These are phyloP conservation scores for Fusarium sp. DNA, from an alignment of 2,329 filamentous ascomycete genomes.

Conservation along the genomic window DNA sequence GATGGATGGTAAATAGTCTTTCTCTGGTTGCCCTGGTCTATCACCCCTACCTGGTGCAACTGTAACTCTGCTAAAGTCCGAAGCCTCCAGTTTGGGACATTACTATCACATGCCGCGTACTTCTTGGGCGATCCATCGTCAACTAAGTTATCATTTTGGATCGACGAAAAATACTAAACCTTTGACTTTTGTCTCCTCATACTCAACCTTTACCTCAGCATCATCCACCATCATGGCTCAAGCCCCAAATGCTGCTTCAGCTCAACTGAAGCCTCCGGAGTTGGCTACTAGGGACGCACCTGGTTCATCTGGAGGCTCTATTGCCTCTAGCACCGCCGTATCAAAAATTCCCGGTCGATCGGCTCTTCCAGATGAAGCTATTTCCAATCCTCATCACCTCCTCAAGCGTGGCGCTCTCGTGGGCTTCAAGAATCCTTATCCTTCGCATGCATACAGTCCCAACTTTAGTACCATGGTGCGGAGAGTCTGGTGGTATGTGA, in stretches of 20 bases:
- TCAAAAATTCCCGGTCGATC: conserved; percentile 52
- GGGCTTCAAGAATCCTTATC: conserved; percentile 65
- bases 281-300: conserved; percentile 29
- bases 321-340: conserved; percentile 47
- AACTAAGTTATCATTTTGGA: conserved; percentile 38
- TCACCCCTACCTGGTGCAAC: conserved; percentile 22
- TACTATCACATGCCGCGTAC: conserved; percentile 43
- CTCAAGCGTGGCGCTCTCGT: conserved; percentile 55
- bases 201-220: conserved; percentile 29
- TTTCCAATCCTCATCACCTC: conserved; percentile 63
- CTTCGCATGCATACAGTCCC: conserved; percentile 55
- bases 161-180: conserved; percentile 18
- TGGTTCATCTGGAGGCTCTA: conserved; percentile 12
- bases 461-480: conserved; percentile 43
- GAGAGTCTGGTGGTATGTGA: conserved; percentile 55
- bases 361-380: conserved; percentile 57
- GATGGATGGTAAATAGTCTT: conserved; percentile 13
- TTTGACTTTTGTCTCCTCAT: conserved; percentile 1
- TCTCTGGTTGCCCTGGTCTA: conserved; percentile 11
- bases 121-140: conserved; percentile 30
- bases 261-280: conserved; percentile 30
- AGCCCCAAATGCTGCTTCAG: conserved; percentile 28
- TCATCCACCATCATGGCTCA: conserved; percentile 38
- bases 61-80: conserved; percentile 19
- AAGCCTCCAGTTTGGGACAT: conserved; percentile 27